phyloP scores from a whole-genome alignment of 1,284 basidiomycete genomes.

The Heterobasidion parviporum region DNA sequence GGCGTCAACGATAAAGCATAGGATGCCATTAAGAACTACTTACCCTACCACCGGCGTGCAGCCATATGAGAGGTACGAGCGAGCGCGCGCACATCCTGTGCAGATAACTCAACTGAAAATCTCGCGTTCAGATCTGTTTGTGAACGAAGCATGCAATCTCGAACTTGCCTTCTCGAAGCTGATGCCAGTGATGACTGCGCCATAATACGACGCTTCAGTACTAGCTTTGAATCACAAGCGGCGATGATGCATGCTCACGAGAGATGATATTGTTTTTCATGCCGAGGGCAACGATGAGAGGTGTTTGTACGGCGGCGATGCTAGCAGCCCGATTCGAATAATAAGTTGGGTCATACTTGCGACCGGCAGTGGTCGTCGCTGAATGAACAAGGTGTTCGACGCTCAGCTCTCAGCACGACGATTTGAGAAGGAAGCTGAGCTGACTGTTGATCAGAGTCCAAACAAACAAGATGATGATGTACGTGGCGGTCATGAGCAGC shows the following conservation, averaged over 20 bases:
- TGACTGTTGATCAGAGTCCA: conserved; percentile 45
- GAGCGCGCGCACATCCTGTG: conserved; percentile 45
- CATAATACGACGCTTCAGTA: too few relatives aligned
- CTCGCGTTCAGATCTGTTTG: conserved; percentile 10
- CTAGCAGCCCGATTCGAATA: conserved; percentile 42
- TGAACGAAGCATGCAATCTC: background rate
- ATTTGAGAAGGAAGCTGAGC: conserved; percentile 7
- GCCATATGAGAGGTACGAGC: conserved; percentile 36
- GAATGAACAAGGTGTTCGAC: background rate
- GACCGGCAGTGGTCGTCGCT: conserved; percentile 31
- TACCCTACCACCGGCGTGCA: conserved; percentile 48
- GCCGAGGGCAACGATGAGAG: conserved; percentile 52
- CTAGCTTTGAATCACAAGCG: too few relatives aligned
- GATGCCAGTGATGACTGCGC: conserved; percentile 48
- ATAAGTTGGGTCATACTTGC: conserved; percentile 25
- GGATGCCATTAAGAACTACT: too few relatives aligned
- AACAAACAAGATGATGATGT: conserved; percentile 35
- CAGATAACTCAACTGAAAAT: conserved; percentile 31
- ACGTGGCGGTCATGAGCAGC: conserved; percentile 33
- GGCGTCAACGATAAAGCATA: too few relatives aligned
- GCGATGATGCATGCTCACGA: conserved; percentile 30
- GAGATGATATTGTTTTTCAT: conserved; percentile 59
- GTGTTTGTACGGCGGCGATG: conserved; percentile 32
- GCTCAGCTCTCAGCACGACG: background rate
- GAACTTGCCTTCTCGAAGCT: conserved; percentile 44